Conservation (phyloP, 805 yeast genomes). For the Lachancea mirantina region DNA sequence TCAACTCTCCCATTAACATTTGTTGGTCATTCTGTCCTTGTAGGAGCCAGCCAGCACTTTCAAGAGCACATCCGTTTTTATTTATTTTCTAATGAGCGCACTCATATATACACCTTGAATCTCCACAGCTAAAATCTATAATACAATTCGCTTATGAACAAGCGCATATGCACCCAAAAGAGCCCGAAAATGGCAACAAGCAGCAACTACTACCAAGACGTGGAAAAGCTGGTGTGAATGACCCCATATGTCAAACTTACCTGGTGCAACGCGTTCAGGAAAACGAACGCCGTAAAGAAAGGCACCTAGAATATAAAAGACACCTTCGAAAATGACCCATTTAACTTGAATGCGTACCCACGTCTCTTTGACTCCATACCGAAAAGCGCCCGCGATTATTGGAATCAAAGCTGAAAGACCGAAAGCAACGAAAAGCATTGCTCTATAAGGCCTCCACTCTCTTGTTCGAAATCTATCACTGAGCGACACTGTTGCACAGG, state of each 20-base stretch:
- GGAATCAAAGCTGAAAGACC: constrained; percentile 77
- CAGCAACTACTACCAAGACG: constrained; percentile 67
- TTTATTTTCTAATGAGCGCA: too few species aligned
- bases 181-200: constrained; percentile 64
- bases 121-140: too few species aligned
- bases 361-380: constrained; percentile 46
- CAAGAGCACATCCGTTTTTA: too few species aligned
- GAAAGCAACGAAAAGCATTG: constrained; percentile 69
- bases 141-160: constrained; percentile 32
- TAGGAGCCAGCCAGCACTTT: too few species aligned
- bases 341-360: constrained; percentile 44
- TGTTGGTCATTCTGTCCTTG: too few species aligned
- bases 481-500: constrained; percentile 59
- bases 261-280: constrained; percentile 67
- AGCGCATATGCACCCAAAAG: constrained; percentile 48
- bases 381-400: constrained; percentile 43
- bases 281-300: constrained; percentile 65
- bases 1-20: too few species aligned
- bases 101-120: too few species aligned
- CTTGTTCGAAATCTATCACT: constrained; percentile 60
- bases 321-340: constrained; percentile 65
- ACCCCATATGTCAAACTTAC: constrained; percentile 61
- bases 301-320: constrained; percentile 74
- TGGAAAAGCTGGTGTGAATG: constrained; percentile 86
- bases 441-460: constrained; percentile 68